phyloP scores from a whole-genome alignment of 1,284 basidiomycete species.

The Lignosus rhinocerotis region DNA sequence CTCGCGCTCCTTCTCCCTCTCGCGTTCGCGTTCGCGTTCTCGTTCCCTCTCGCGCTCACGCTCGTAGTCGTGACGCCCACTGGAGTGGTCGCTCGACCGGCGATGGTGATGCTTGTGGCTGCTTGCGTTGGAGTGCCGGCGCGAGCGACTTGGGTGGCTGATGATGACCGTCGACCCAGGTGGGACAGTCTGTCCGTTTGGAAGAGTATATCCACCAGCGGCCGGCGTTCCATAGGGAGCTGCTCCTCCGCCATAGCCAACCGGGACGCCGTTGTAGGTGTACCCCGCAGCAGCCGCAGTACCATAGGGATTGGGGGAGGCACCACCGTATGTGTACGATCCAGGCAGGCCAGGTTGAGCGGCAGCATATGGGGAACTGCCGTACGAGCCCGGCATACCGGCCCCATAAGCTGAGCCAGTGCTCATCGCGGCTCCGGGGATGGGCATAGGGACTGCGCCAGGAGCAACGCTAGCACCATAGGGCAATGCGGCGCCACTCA shows the following conservation, averaged over 20 bases:
- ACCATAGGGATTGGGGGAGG: conserved; percentile 17
- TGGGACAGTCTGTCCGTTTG: conserved; percentile 10
- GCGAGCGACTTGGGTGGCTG: conserved; percentile 15
- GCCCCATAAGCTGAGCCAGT: conserved; percentile 7
- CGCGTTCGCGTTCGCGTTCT: conserved; percentile 2
- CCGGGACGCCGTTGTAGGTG: conserved; percentile 12
- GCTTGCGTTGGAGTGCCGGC: conserved; percentile 18
- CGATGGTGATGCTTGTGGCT: conserved; percentile 29
- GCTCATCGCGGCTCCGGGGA: conserved; percentile 12
- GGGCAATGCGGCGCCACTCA: conserved; percentile 2
- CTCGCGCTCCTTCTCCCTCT: conserved; percentile 4
- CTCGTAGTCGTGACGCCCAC: conserved; percentile 12
- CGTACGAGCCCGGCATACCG: conserved; percentile 20
- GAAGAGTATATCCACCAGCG: conserved; percentile 6
- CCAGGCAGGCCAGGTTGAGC: conserved; percentile 8
- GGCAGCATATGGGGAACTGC: conserved; percentile 4
- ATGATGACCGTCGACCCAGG: conserved; percentile 27
- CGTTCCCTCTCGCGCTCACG: background rate
- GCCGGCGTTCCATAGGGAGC: conserved; percentile 5
- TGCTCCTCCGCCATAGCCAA: conserved; percentile 10
- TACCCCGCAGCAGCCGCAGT: background rate
- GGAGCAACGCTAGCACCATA: background rate
- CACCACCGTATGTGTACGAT: conserved; percentile 14
- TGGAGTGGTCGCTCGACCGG: conserved; percentile 10
- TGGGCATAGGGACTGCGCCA: conserved; percentile 13